Conservation (phyloP, 495 filamentous ascomycete species). For the Hypoxylon fragiforme region DNA sequence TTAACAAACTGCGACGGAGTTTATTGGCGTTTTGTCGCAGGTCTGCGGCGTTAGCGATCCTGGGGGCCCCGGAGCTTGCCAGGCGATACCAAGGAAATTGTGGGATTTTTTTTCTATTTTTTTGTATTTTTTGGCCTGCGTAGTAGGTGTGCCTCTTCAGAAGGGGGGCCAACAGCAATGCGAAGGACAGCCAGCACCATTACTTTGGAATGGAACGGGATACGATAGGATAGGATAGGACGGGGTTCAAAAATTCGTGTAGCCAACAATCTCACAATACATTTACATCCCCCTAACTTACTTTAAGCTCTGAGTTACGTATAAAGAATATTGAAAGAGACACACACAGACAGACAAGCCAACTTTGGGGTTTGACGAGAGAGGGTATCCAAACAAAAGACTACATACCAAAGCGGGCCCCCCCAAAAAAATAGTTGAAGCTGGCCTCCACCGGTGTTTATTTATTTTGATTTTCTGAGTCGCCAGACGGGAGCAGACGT, state of each 20-base stretch:
- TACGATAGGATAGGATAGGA: no score
- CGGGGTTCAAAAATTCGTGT: constrained; percentile 30
- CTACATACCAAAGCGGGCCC: background rate
- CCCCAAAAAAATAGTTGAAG: background rate
- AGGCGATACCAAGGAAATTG: constrained; percentile 32
- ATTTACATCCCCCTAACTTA: constrained; percentile 18
- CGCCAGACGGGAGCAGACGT: constrained; percentile 25
- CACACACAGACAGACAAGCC: no score
- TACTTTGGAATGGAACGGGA: constrained; percentile 19
- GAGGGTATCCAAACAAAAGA: background rate
- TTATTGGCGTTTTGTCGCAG: constrained; percentile 41
- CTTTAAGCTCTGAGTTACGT: no score
- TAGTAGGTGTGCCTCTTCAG: constrained; percentile 12
- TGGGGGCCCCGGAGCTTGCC: constrained; percentile 19
- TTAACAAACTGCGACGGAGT: constrained; percentile 37
- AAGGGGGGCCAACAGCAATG: constrained; percentile 11
- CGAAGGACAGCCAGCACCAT: background rate
- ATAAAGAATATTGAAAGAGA: no score
- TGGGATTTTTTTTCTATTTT: constrained; percentile 16
- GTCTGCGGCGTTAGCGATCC: constrained; percentile 38
- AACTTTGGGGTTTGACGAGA: constrained; percentile 13
- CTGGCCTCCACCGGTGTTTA: constrained; percentile 8
- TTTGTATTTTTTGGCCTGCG: constrained; percentile 1
- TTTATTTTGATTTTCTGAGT: constrained; percentile 30
- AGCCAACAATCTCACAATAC: constrained; percentile 30